Base-by-base conservation (phyloP, 164 flowering plant genomes). In the Liriodendron chinense region DNA sequence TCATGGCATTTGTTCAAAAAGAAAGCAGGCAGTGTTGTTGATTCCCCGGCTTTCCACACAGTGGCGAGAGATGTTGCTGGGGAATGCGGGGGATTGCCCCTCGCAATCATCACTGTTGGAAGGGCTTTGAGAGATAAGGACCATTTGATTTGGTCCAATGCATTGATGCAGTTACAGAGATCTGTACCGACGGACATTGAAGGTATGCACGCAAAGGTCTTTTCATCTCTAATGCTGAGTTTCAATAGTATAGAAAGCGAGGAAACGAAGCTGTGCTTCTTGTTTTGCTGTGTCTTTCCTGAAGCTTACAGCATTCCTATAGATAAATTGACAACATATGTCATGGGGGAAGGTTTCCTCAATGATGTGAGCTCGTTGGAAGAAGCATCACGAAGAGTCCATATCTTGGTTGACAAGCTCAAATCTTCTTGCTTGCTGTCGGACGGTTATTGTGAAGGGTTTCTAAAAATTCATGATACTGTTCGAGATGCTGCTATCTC, bases 71-170 rank as follows among this genome's bases (percentile, higher is more conserved):
- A 75, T 0, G 63, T 82, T 20, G 76, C 25, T 9, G 59, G 62
- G 13, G 73, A 73, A 70, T 82, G 85, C 61, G 78, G 76, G 10
- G 79, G 82, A 0, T 24, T 81, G 66, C 83, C 83, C 8, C 18
- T 81, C 8, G 80, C 80, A 9, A 56, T 81, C 14, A 69, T 57
- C 0, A 72, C 80, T 0, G 43, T 83, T 21, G 86, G 72, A 9
- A 56, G 48, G 9, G 80, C 78, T 47, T 56, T 83, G 26, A 14
- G 62, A 13, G 47, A 70, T 2, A 71, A 62, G 13, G 66, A 20
- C 10, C 13, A 2, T 0, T 2, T 2, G 1, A 12, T 47, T 10
- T 81, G 86, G 82, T n/a, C 23, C 0, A 53, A 66, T 61, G 75
- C 82, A 53, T 50, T 74, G 22, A 1, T 2, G 1, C 73, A 50